A percentile compares a stretch with the other conserved stretches of the same genome.
Evolutionary conservation across 2,329 filamentous ascomycete genomes (phyloP).

Genomic region (Cadophora gregata): DNA sequence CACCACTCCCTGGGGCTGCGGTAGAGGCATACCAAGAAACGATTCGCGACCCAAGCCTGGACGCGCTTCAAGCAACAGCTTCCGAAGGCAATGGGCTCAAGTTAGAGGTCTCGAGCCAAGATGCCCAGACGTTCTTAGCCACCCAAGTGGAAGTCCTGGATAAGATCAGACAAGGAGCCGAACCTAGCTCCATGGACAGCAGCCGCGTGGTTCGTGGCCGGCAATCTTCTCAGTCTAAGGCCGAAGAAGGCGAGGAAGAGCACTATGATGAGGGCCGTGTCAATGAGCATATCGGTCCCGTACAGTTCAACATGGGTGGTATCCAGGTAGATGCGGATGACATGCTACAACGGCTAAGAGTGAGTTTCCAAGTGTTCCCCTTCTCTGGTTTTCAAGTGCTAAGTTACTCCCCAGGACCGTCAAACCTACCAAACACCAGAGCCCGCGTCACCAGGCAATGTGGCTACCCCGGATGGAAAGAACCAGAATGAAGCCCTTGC

Average conservation of each 20-base stretch:
- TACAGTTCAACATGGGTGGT: constrained; percentile 98
- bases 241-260: constrained; percentile 36
- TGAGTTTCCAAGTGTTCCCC: constrained; percentile 48
- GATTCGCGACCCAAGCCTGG: constrained; percentile 75
- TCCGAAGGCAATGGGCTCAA: constrained; percentile 48
- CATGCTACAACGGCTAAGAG: constrained; percentile 86
- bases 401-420: constrained; percentile 40
- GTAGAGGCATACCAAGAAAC: constrained; percentile 79
- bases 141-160: constrained; percentile 80
- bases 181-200: constrained; percentile 45
- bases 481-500: constrained; percentile 64
- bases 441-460: constrained; percentile 39
- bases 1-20: constrained; percentile 56
- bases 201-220: constrained; percentile 37
- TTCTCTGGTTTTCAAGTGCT: constrained; percentile 9
- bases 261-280: constrained; percentile 39
- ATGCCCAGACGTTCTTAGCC: constrained; percentile 79
- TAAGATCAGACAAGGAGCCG: constrained; percentile 57
- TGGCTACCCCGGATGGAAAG: constrained; percentile 49
- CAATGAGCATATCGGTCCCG: constrained; percentile 83
- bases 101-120: constrained; percentile 66
- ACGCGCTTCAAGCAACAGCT: constrained; percentile 62
- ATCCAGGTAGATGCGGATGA: constrained; percentile 96
- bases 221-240: constrained; percentile 28
- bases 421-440: constrained; percentile 44